phyloP scores from a whole-genome alignment of 2,329 filamentous ascomycete species.

The Aurifilum marmelostoma region DNA sequence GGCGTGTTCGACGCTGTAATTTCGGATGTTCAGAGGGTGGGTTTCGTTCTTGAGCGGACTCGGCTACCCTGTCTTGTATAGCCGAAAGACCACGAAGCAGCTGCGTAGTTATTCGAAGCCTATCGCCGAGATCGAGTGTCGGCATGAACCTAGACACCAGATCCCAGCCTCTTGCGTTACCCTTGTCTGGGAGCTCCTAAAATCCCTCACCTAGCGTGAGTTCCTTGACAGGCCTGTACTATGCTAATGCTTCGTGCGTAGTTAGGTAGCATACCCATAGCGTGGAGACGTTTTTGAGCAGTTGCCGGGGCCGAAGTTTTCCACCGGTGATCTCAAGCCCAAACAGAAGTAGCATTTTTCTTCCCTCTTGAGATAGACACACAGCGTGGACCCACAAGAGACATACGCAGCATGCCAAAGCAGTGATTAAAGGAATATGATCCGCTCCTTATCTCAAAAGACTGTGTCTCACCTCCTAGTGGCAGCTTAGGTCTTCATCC shows the following conservation, averaged over 20 bases:
- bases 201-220: neutral
- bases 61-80: neutral
- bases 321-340: neutral
- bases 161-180: no score
- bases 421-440: neutral
- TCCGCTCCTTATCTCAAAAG: neutral
- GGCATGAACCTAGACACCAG: no score
- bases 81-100: neutral
- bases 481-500: neutral
- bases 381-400: neutral
- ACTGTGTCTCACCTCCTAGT: neutral
- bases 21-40: neutral
- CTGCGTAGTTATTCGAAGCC: no score
- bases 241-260: no score
- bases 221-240: no score
- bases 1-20: no score
- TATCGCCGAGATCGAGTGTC: no score
- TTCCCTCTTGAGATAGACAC: neutral
- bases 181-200: neutral
- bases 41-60: neutral
- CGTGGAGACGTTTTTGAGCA: neutral
- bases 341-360: neutral
- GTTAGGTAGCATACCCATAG: no score
- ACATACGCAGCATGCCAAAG: neutral
- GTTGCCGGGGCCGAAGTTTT: neutral